Evolutionary conservation across 352 stramenopile species (phyloP).

Genomic region (Globisporangium orthogonon): DNA sequence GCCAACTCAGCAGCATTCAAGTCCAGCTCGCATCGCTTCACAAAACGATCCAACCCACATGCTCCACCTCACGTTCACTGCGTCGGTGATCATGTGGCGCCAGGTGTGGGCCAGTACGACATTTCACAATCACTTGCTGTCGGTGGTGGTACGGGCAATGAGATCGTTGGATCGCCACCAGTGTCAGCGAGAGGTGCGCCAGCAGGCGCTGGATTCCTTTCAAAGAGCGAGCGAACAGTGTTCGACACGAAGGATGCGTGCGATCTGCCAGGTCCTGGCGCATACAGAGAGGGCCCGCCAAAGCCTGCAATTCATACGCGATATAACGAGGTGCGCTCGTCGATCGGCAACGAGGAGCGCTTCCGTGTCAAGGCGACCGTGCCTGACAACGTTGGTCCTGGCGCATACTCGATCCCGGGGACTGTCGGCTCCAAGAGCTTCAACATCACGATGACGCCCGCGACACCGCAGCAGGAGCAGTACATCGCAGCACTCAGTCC

Average conservation of each 20-base stretch:
- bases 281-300: slow-evolving; percentile 21
- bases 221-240: slow-evolving; percentile 33
- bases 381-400: slow-evolving; percentile 35
- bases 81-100: slow-evolving; percentile 31
- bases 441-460: slow-evolving; percentile 51
- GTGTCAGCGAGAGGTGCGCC: slow-evolving; percentile 11
- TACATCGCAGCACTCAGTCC: not conserved
- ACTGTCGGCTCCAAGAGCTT: slow-evolving; percentile 63
- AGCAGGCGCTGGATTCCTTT: slow-evolving; percentile 26
- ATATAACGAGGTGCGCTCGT: slow-evolving; percentile 28
- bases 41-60: slow-evolving; percentile 28
- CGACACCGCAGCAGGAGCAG: not conserved
- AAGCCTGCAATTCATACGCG: slow-evolving; percentile 20
- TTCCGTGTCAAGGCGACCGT: slow-evolving; percentile 51
- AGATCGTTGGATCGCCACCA: not conserved
- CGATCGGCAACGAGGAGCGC: slow-evolving; percentile 38
- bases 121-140: slow-evolving; percentile 8
- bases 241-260: slow-evolving; percentile 32
- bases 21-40: slow-evolving; percentile 46
- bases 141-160: not conserved
- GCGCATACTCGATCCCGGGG: slow-evolving; percentile 42
- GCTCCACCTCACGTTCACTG: slow-evolving; percentile 46
- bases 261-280: slow-evolving; percentile 42
- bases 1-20: slow-evolving; percentile 53
- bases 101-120: slow-evolving; percentile 53